Evolutionary conservation across 495 filamentous ascomycete species (phyloP), one percentile per base, ranked within the genome.

Genomic region (Neurospora africana): DNA sequence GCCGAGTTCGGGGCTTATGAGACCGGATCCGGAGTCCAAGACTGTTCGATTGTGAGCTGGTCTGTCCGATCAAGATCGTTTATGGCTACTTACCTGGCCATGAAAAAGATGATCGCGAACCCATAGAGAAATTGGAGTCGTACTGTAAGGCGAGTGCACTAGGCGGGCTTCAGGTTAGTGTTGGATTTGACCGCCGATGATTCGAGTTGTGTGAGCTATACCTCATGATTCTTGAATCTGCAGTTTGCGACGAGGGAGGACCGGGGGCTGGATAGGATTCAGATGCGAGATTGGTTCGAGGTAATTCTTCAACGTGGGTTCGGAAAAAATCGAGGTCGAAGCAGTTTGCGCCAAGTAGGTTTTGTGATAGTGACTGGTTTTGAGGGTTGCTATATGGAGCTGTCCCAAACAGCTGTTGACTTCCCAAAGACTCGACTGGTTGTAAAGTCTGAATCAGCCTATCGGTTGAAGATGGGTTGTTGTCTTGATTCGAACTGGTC

Each of bases 91-190:
- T 74, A 79, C 83, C 81, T 72, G 79, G 82, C 84, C 83, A 86
- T 37, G 78, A 77, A 53, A 79, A 83, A 23, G 82, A 77, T 39
- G 83, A 81, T 71, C 84, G 78, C 33, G 81, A 78, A 47, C 83
- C 81, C 81, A 86, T 83, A 72, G 78, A 79, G 75, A 83, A 81
- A 72, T 77, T 78, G n/a, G 79, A 78, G 71, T 85, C 83, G 74
- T 82, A 86, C 33, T 79, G 78, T 70, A 85, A 76, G 70, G 83
- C 82, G 72, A 84, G 82, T 71, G 84, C 78, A 78, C 83, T 85
- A 40, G 74, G 70, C 17, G 61, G 61, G 23, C 11, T 39, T 70
- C 67, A 68, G 72, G 71, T 75, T 21, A 30, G 27, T 36, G 71
- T 69, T 37, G 23, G 21, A 36, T 69, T 23, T 27, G 40, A 65